These are phyloP conservation scores for Ophiocordyceps sinensis DNA, from an alignment of 2,329 filamentous ascomycete genomes.

Conservation along the genomic window DNA sequence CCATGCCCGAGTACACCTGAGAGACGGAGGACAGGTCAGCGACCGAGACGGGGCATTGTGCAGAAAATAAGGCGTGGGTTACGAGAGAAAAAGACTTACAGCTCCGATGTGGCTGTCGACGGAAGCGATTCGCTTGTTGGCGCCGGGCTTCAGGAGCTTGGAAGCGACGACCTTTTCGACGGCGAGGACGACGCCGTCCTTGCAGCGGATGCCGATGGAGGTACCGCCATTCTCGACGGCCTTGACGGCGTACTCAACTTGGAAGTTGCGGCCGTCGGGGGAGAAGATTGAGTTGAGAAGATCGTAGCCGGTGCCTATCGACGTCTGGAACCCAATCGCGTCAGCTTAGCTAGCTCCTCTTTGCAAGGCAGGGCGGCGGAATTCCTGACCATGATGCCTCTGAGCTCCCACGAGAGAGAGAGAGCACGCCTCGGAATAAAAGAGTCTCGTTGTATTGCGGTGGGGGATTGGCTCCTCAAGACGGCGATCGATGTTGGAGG, in stretches of 20 bases:
- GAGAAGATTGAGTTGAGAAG: slow-evolving; percentile 99
- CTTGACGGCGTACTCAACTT: slow-evolving; percentile 98
- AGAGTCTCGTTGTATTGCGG: not conserved
- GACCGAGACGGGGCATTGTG: not conserved
- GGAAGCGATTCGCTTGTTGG: slow-evolving; percentile 94
- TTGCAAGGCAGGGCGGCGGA: not conserved
- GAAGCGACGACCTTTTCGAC: slow-evolving; percentile 94
- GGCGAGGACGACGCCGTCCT: slow-evolving; percentile 90
- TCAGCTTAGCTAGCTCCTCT: slow-evolving; percentile 1
- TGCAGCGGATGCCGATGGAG: slow-evolving; percentile 89
- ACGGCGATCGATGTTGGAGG: not conserved
- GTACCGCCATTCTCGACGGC: slow-evolving; percentile 97
- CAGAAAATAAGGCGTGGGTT: not conserved
- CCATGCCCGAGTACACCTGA: slow-evolving; percentile 87
- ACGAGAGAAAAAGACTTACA: slow-evolving; percentile 39
- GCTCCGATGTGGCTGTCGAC: slow-evolving; percentile 88
- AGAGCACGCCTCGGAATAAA: not conserved
- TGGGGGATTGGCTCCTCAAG: no score
- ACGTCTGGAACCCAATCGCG: slow-evolving; percentile 51
- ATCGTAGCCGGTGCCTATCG: slow-evolving; percentile 99
- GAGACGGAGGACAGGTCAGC: not conserved
- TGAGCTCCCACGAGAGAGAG: slow-evolving; percentile 1
- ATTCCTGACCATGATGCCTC: slow-evolving; percentile 7
- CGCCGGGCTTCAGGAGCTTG: slow-evolving; percentile 86
- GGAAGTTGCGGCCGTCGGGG: slow-evolving; percentile 96